phyloP scores from a whole-genome alignment of 2,329 filamentous ascomycete species.

The Hypomyces rosellus region DNA sequence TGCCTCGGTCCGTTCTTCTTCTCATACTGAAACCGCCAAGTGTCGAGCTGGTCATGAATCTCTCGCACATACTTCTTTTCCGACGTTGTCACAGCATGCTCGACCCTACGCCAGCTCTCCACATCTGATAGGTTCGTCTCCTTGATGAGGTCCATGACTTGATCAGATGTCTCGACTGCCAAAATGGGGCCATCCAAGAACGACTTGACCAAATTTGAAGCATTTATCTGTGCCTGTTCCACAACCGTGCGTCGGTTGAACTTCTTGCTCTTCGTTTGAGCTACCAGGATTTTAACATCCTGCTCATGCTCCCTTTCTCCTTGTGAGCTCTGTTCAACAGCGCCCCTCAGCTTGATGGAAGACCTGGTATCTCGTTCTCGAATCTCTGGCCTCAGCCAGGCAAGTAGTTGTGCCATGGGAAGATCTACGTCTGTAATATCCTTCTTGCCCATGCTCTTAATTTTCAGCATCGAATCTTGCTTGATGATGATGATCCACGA shows the following conservation, averaged over 20 bases:
- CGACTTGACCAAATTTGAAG: constrained; percentile 58
- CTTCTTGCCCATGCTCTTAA: constrained; percentile 70
- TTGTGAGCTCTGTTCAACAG: constrained; percentile 5
- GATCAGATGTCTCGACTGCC: constrained; percentile 82
- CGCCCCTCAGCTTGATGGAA: constrained; percentile 35
- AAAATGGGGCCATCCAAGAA: constrained; percentile 75
- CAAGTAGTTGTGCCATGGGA: constrained; percentile 62
- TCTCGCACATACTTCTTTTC: constrained; percentile 80
- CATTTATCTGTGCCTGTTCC: constrained; percentile 62
- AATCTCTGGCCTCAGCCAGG: constrained; percentile 75
- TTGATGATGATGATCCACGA: constrained; percentile 89
- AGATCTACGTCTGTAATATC: constrained; percentile 73
- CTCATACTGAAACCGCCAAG: constrained; percentile 55
- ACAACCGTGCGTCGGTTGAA: constrained; percentile 82
- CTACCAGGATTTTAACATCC: constrained; percentile 78
- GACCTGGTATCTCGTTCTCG: constrained; percentile 68
- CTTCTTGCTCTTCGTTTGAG: constrained; percentile 83
- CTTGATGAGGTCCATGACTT: constrained; percentile 69
- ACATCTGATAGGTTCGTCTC: constrained; percentile 69
- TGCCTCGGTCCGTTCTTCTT: constrained; percentile 52
- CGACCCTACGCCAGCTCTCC: constrained; percentile 76
- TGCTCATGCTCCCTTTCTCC: constrained; percentile 45
- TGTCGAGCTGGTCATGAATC: constrained; percentile 67
- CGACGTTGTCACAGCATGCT: constrained; percentile 68
- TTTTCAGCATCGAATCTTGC: constrained; percentile 67